phyloP scores from a whole-genome alignment of 2,329 filamentous ascomycete genomes.

The Escovopsis sp. region DNA sequence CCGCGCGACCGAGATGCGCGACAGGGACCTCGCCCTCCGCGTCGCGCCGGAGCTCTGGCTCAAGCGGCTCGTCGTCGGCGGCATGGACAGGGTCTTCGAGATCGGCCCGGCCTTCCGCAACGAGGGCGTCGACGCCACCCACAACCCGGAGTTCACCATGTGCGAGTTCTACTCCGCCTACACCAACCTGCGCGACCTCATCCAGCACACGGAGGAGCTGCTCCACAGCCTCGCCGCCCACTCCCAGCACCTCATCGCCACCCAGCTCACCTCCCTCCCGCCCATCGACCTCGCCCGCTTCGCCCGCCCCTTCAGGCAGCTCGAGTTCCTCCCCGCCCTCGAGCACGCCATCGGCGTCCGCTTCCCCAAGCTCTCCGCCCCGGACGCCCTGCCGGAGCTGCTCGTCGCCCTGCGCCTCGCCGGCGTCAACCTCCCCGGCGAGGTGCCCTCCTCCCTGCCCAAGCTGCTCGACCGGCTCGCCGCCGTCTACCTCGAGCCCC shows the following conservation, averaged over 20 bases:
- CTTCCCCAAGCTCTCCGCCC: constrained; percentile 47
- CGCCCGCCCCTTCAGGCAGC: constrained; percentile 42
- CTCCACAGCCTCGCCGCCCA: constrained; percentile 43
- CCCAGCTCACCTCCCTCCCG: constrained; percentile 30
- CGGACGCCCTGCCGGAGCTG: constrained; percentile 44
- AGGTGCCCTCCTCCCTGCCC: constrained; percentile 42
- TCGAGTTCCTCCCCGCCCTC: constrained; percentile 73
- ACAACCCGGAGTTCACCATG: constrained; percentile 95
- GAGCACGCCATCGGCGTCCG: constrained; percentile 50
- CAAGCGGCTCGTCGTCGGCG: constrained; percentile 80
- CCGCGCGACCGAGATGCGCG: constrained; percentile 57
- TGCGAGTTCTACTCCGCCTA: constrained; percentile 95
- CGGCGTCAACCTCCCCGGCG: constrained; percentile 49
- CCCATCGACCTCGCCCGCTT: constrained; percentile 34
- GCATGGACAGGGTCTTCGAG: constrained; percentile 80
- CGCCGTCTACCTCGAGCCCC: constrained; percentile 61
- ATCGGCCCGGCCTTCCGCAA: constrained; percentile 89
- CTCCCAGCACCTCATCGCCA: constrained; percentile 31
- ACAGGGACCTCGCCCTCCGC: constrained; percentile 58
- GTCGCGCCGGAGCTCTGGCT: constrained; percentile 94
- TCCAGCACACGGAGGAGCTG: constrained; percentile 59
- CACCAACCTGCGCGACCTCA: constrained; percentile 59
- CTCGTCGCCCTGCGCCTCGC: constrained; percentile 39
- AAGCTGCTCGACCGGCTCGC: constrained; percentile 71
- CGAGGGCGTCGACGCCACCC: constrained; percentile 78